A percentile compares a stretch with the other conserved stretches of the same genome.
Evolutionary conservation across 306 rosid genomes (phyloP).

Genomic region (Cicer yamashitae): DNA sequence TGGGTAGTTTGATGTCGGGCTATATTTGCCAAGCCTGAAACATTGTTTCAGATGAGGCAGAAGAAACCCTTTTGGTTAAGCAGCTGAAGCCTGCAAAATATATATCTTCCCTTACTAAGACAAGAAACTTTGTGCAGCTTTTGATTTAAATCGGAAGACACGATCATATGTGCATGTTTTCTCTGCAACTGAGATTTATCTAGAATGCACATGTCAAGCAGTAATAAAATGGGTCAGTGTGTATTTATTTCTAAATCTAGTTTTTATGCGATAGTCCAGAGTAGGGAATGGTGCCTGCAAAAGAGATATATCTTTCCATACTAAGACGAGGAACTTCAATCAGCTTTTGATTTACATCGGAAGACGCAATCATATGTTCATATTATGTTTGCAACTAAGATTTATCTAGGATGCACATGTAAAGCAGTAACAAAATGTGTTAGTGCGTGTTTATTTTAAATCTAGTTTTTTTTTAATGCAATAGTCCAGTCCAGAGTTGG

Average conservation of each 20-base stretch:
- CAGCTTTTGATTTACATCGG: background rate
- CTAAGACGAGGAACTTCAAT: background rate
- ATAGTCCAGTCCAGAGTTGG: background rate
- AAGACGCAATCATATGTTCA: background rate
- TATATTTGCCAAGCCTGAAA: background rate
- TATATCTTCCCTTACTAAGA: background rate
- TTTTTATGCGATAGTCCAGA: conserved; percentile 18
- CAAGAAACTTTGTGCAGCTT: background rate
- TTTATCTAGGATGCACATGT: conserved; percentile 7
- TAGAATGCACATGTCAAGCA: conserved; percentile 1
- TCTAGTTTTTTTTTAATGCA: conserved; percentile 9
- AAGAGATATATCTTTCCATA: background rate
- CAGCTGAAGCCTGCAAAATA: conserved; percentile 11
- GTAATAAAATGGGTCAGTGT: background rate
- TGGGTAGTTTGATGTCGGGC: background rate
- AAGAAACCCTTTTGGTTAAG: conserved; percentile 17
- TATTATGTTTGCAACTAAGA: background rate
- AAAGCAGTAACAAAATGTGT: conserved; percentile 5
- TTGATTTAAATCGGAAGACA: conserved; percentile 13
- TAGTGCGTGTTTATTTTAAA: background rate
- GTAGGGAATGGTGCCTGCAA: background rate
- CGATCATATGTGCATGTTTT: background rate
- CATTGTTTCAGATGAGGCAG: conserved; percentile 1
- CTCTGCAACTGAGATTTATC: background rate
- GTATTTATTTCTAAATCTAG: background rate